Evolutionary conservation across 75 land plant genomes (phyloP).

Genomic region (Sequoiadendron giganteum): DNA sequence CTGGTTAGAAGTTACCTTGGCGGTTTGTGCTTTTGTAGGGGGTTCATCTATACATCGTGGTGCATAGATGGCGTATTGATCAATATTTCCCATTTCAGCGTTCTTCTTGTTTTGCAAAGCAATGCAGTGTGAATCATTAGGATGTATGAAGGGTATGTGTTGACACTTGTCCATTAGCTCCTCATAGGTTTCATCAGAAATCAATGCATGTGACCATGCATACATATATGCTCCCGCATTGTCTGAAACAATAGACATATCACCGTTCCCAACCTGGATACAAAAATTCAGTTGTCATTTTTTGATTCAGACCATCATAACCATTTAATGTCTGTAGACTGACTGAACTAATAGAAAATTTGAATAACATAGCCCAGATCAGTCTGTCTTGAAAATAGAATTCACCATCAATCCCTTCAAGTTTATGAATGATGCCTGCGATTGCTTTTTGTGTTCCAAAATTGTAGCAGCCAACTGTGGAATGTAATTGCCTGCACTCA

Average conservation of each 20-base stretch:
- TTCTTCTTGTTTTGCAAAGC: conserved; percentile 12
- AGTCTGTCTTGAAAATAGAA: background rate
- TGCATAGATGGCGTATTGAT: conserved; percentile 56
- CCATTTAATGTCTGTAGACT: background rate
- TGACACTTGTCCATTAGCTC: conserved; percentile 34
- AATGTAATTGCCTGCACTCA: conserved; percentile 63
- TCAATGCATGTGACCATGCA: conserved; percentile 78
- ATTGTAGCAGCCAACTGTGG: conserved; percentile 73
- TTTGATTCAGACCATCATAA: no score
- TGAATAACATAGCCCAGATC: background rate
- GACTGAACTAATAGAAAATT: background rate
- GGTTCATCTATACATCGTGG: conserved; percentile 23
- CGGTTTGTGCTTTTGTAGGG: background rate
- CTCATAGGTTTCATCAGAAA: conserved; percentile 57
- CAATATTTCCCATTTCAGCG: conserved; percentile 24
- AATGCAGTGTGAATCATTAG: conserved; percentile 18
- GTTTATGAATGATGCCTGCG: conserved; percentile 49
- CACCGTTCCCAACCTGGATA: conserved; percentile 75
- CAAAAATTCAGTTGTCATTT: no score
- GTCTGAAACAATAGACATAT: conserved; percentile 55
- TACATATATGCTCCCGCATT: conserved; percentile 54
- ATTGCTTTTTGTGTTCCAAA: conserved; percentile 34
- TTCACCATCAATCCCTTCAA: conserved; percentile 89
- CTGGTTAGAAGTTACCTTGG: background rate
- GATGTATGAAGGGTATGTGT: conserved; percentile 5